A percentile compares a stretch with the other conserved stretches of the same genome.
Evolutionary conservation across 129 eudicot genomes (phyloP).

Genomic region (Centaurea solstitialis): DNA sequence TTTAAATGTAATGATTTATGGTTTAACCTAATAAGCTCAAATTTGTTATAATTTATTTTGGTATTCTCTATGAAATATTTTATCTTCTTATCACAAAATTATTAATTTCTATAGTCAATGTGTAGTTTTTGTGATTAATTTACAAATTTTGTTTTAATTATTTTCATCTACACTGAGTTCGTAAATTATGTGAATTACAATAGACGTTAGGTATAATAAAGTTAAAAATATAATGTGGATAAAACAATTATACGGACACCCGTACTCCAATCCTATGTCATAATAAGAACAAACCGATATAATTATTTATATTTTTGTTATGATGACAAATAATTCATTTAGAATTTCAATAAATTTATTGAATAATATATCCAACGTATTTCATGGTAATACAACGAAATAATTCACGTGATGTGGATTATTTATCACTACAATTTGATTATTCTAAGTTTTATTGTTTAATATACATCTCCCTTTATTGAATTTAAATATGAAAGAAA

Average conservation of each 20-base stretch:
- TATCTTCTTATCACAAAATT: too few relatives aligned
- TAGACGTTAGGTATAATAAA: not conserved
- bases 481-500: too few relatives aligned
- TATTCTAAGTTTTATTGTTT: not conserved
- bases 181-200: not conserved
- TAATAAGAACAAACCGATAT: not conserved
- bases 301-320: not conserved
- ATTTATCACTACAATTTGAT: not conserved
- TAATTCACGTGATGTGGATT: slow-evolving; percentile 14
- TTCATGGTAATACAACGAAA: not conserved
- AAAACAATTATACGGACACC: not conserved
- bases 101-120: not conserved
- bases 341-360: not conserved
- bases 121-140: not conserved
- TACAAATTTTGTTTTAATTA: not conserved
- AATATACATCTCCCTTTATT: not conserved
- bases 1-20: too few relatives aligned
- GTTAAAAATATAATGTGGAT: not conserved
- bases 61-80: too few relatives aligned
- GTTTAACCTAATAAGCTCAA: not conserved
- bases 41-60: too few relatives aligned
- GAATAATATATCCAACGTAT: not conserved
- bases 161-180: not conserved
- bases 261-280: not conserved
- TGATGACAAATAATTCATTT: not conserved